phyloP scores from a whole-genome alignment of 2,329 filamentous ascomycete genomes.

The Boeremia lycopersici region DNA sequence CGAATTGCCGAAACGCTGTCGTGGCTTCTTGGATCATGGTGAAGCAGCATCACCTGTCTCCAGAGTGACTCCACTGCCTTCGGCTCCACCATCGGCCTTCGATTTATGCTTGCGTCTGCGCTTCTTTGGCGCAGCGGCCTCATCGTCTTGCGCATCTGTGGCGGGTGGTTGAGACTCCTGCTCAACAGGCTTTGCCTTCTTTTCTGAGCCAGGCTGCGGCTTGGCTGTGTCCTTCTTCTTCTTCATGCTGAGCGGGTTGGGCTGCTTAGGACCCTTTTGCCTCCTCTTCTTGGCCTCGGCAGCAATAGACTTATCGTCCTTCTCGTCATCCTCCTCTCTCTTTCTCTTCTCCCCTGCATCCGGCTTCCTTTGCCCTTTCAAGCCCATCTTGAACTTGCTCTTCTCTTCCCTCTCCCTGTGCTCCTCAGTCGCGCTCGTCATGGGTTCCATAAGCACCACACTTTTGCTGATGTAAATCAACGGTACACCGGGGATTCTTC shows the following conservation, averaged over 20 bases:
- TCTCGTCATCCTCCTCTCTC: constrained; percentile 57
- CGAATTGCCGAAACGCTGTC: background rate
- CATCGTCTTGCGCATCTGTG: constrained; percentile 26
- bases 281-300: constrained; percentile 56
- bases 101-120: constrained; percentile 49
- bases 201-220: constrained; percentile 16
- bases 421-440: constrained; percentile 70
- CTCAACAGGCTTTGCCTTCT: constrained; percentile 21
- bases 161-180: constrained; percentile 8
- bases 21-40: constrained; percentile 22
- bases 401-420: constrained; percentile 72
- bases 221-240: constrained; percentile 60
- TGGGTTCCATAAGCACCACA: constrained; percentile 80
- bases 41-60: constrained; percentile 24
- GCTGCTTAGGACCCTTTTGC: constrained; percentile 67
- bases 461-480: constrained; percentile 79
- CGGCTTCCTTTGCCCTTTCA: constrained; percentile 57
- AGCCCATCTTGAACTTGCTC: constrained; percentile 73
- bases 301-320: constrained; percentile 31
- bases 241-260: constrained; percentile 74
- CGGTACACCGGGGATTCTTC: constrained; percentile 73
- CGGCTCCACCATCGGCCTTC: constrained; percentile 26
- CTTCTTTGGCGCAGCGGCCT: constrained; percentile 41
- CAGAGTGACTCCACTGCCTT: constrained; percentile 11
- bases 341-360: constrained; percentile 43